These are phyloP conservation scores for Sherardia arvensis DNA, from an alignment of 257 asterid genomes.

Conservation along the genomic window DNA sequence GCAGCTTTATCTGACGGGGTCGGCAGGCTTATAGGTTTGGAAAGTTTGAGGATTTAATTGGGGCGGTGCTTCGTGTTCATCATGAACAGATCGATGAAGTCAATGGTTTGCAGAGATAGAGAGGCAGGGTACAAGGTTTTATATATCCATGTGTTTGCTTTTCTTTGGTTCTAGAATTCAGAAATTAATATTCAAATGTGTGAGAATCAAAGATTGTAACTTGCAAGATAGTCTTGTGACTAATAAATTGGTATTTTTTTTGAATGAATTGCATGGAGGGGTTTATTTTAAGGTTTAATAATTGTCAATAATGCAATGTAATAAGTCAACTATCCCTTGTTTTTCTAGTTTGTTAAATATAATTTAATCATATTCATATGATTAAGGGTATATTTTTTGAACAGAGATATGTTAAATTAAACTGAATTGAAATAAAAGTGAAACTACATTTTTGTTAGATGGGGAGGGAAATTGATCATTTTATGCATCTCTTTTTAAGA, in stretches of 20 bases:
- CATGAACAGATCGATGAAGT: neutral
- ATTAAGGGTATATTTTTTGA: too few relatives aligned
- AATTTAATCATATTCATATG: too few relatives aligned
- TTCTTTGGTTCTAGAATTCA: neutral
- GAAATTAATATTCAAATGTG: neutral
- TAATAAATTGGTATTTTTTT: too few relatives aligned
- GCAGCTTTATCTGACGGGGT: conserved; percentile 3
- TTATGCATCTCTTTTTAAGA: neutral
- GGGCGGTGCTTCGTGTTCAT: neutral
- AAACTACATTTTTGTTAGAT: neutral
- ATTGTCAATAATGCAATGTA: neutral
- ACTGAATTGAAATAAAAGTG: too few relatives aligned
- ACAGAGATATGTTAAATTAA: too few relatives aligned
- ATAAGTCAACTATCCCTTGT: neutral
- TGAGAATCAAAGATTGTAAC: neutral
- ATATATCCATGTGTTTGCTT: neutral
- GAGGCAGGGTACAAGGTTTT: neutral
- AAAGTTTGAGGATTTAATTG: neutral
- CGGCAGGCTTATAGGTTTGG: neutral
- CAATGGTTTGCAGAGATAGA: neutral
- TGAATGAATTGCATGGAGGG: neutral
- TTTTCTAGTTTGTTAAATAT: neutral
- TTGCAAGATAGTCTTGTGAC: neutral
- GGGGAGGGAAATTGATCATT: neutral
- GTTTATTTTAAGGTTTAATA: too few relatives aligned